Base-by-base conservation (phyloP, 2,329 filamentous ascomycete genomes). In the Cladosporium halotolerans region DNA sequence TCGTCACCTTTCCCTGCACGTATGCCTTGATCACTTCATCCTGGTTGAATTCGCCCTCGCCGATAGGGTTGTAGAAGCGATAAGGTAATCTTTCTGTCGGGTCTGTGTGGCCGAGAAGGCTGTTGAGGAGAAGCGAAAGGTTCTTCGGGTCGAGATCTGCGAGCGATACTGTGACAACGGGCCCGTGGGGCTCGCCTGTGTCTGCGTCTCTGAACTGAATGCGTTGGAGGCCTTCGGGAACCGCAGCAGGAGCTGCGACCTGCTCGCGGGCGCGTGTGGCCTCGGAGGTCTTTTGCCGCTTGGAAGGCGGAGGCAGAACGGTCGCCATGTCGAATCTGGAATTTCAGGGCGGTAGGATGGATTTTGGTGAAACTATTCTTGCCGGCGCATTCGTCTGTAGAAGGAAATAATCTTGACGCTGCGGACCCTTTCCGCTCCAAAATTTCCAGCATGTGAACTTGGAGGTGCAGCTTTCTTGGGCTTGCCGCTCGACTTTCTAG, bases 81-180 rank as follows among this genome's bases (percentile, higher is more conserved):
- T 86, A 86, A 2, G 83, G 83, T 57, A 86, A 76, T 58, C 79
- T 76, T 59, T 86, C 83, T 57, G 74, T 73, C 5, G 79, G 72
- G 54, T 86, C 80, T 70, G 79, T 64, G 56, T 72, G 67, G 38
- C 84, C 86, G 68, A 95, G 80, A 40, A 96, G 74, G 2, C 87
- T 89, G 69, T 96, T 97, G 52, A 96, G 72, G 0, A 96, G 78
- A 9, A 91, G 80, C 50, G 93, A 92, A 3, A 97, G 79, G 62
- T 96, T 96, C 74, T 89, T 92, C 57, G 93, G 88, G 7, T 82
- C 86, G 2, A 92, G 87, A 74, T 96, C 87, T 54, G 85, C 86
- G 32, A 96, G 81, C 10, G 89, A 85, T 40, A 96, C 85, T 68
- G 73, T 86, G 70, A 80, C 89, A 70, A 76, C 85, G 68, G 79